A percentile compares a stretch with the other conserved stretches of the same genome.
These are phyloP conservation scores for Thalassiosira profunda DNA, from an alignment of 108 stramenopile genomes.

Conservation along the genomic window DNA sequence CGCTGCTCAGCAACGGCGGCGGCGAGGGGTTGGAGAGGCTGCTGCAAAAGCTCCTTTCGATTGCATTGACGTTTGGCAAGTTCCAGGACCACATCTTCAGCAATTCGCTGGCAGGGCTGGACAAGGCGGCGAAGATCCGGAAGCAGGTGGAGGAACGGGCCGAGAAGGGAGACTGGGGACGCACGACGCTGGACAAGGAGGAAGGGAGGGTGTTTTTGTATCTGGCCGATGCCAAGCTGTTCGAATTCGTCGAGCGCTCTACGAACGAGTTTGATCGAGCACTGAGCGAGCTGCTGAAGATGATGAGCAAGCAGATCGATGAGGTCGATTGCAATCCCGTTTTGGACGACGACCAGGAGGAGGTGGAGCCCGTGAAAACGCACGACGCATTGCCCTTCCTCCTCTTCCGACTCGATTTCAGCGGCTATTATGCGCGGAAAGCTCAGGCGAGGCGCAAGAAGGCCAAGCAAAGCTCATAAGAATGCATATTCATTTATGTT, in stretches of 20 bases:
- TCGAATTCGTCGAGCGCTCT: slow-evolving; percentile 55
- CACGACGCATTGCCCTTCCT: slow-evolving; percentile 80
- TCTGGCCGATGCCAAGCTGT: slow-evolving; percentile 59
- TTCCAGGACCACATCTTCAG: slow-evolving; percentile 84
- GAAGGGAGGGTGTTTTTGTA: slow-evolving; percentile 75
- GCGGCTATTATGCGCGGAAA: slow-evolving; percentile 69
- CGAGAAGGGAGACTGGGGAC: slow-evolving; percentile 84
- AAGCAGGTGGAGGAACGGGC: slow-evolving; percentile 62
- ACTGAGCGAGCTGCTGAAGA: slow-evolving; percentile 53
- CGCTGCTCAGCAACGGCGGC: slow-evolving; percentile 59
- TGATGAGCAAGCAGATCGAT: slow-evolving; percentile 60
- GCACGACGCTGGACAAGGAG: slow-evolving; percentile 59
- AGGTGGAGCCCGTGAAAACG: slow-evolving; percentile 6
- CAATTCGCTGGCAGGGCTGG: slow-evolving; percentile 64
- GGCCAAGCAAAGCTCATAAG: not conserved
- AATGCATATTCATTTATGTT: too few relatives aligned
- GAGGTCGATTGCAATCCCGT: slow-evolving; percentile 41
- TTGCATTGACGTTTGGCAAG: slow-evolving; percentile 77
- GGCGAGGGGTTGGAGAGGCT: slow-evolving; percentile 50
- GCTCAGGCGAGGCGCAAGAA: slow-evolving; percentile 19
- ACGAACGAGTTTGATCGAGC: slow-evolving; percentile 62
- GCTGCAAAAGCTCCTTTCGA: slow-evolving; percentile 59
- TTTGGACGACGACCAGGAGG: slow-evolving; percentile 21
- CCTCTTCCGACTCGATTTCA: slow-evolving; percentile 86
- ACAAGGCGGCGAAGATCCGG: slow-evolving; percentile 62